phyloP scores from a whole-genome alignment of 495 filamentous ascomycete species.

The Penicillium arizonense region DNA sequence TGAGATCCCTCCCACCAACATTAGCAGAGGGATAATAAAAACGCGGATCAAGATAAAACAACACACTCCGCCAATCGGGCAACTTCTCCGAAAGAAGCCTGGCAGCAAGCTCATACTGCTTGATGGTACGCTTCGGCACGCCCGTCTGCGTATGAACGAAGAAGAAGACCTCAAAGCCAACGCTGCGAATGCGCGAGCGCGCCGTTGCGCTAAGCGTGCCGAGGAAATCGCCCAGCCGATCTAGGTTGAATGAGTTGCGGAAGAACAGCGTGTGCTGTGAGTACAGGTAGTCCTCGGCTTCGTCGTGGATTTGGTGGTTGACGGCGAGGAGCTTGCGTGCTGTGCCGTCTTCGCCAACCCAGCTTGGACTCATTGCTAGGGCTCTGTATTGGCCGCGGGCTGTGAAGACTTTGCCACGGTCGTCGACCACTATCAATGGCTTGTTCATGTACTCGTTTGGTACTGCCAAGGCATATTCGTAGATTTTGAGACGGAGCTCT shows the following conservation, averaged over 20 bases:
- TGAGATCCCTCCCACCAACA: constrained; percentile 28
- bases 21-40: constrained; percentile 34
- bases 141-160: constrained; percentile 38
- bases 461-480: constrained; percentile 36
- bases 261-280: constrained; percentile 42
- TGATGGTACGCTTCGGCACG: constrained; percentile 35
- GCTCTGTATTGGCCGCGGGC: constrained; percentile 30
- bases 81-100: constrained; percentile 24
- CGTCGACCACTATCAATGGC: constrained; percentile 35
- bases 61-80: constrained; percentile 23
- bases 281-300: constrained; percentile 41
- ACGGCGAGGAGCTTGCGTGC: constrained; percentile 29
- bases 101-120: constrained; percentile 32
- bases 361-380: constrained; percentile 38
- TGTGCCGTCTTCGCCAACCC: constrained; percentile 33
- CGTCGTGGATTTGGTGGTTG: constrained; percentile 42
- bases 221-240: constrained; percentile 35
- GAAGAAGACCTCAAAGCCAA: constrained; percentile 43
- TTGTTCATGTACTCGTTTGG: constrained; percentile 38
- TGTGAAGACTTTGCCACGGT: constrained; percentile 34
- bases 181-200: constrained; percentile 32
- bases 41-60: constrained; percentile 39
- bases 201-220: constrained; percentile 35
- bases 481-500: constrained; percentile 43
- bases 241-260: constrained; percentile 39